Evolutionary conservation across 495 filamentous ascomycete species (phyloP), one percentile per base, ranked within the genome.

Genomic region (Annulohypoxylon nitens): DNA sequence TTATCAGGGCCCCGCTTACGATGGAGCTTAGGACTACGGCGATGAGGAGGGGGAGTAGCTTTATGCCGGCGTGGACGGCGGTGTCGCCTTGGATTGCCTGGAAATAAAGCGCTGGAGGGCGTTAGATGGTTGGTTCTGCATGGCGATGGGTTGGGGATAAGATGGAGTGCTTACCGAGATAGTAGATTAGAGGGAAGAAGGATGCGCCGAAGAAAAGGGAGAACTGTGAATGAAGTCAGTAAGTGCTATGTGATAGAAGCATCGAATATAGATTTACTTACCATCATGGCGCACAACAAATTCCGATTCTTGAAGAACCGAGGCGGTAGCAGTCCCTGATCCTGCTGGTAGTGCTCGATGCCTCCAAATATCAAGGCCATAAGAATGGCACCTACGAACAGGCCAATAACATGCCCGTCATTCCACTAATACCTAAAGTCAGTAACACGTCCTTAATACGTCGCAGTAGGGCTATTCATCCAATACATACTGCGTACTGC

Each of bases 31-130:
- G 63, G 45, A 93, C 89, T 2, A 91, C 85, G 8, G 83, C 79
- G 26, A 95, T 86, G 34, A 97, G 87, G 69, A 93, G 84, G 0
- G 95, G 94, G 5, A 97, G 82, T 18, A 90, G 91, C 77, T 89
- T 89, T 76, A 97, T 91, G 36, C 94, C 95, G 1, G 93, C 94
- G 53, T 89, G 82, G 14, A 90, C 88, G 18, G 94, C 92, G 0
- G 84, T 84, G 34, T 87, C 88, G 50, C 86, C 88, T 74, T 94
- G 90, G 82, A 97, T 90, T 18, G 92, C 92, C 76, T 98, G 95
- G 85, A 98, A 97, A 88, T 92, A 98, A 61, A 96, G 89, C 0
- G 95, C 82, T 83, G 67, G 1, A 6, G 2, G 16, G 1, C 26
- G 65, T 58, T 26, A 65, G 43, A 14, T 16, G 25, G 20, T 26